Evolutionary conservation across 352 stramenopile species (phyloP), one percentile per base, ranked within the genome.

Genomic region (Pythium sp.): DNA sequence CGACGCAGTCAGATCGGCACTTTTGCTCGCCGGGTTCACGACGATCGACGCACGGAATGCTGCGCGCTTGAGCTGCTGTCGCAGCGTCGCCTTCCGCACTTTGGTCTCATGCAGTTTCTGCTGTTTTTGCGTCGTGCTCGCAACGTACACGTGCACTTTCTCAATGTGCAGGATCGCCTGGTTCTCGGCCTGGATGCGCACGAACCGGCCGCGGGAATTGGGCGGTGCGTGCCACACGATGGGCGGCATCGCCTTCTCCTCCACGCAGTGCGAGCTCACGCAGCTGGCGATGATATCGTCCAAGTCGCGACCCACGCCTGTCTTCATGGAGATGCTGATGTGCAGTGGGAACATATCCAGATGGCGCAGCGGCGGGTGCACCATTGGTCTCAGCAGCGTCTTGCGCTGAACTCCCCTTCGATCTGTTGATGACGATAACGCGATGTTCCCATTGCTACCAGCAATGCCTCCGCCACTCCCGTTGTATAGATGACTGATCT

Each of bases 291-390:
- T 38, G 56, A 89, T 78, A 53, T 90, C 80, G 51, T 87, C 81
- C 14, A 84, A 76, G 63, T 90, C 79, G 7, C 80, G 78, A 9
- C 75, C 80, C 20, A 86, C 71, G 2, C 83, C 83, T 4, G 78
- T 82, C 58, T 87, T 91, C 83, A 90, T 91, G 5, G 80, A 90
- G 26, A 91, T 67, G 28, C 58, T 78, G 9, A 91, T 67, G 56
- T 91, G 73, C 1, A 91, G 53, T 0, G 83, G 83, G 28, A 84
- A 90, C 30, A 79, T 60, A 4, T 70, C 68, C n/a, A 70, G 62
- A 2, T 69, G 69, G 1, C 55, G 66, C n/a, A 62, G 57, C 34
- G n/a, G 64, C 18, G n/a, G 30, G 20, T 9, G 70, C 47, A 47
- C 68, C 68, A 32, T 5, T 32, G 14, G 64, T 22, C 36, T 41